Evolutionary conservation across 495 filamentous ascomycete genomes (phyloP).

Genomic region (Penicillium crystallinum): DNA sequence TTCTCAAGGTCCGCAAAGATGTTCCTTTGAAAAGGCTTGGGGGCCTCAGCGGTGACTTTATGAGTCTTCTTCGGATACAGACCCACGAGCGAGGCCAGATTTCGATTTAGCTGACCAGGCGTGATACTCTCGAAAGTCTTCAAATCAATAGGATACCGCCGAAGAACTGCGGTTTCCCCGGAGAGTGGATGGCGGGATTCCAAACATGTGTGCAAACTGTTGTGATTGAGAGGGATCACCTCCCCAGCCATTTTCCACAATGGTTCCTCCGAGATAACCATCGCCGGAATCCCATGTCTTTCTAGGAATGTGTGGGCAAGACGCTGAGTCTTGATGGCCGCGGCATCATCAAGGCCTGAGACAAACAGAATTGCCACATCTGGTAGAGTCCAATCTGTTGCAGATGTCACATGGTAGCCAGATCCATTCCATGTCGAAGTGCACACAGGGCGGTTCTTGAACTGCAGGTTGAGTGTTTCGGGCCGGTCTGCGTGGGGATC

Average conservation of each 20-base stretch:
- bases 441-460: slow-evolving; percentile 52
- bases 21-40: slow-evolving; percentile 7
- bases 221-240: slow-evolving; percentile 43
- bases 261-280: slow-evolving; percentile 62
- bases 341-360: slow-evolving; percentile 48
- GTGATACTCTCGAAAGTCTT: slow-evolving; percentile 68
- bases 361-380: slow-evolving; percentile 68
- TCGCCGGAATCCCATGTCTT: slow-evolving; percentile 58
- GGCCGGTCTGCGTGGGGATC: slow-evolving; percentile 36
- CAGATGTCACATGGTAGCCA: slow-evolving; percentile 41
- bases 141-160: slow-evolving; percentile 66
- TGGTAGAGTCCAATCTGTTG: slow-evolving; percentile 57
- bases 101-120: slow-evolving; percentile 67
- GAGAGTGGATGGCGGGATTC: slow-evolving; percentile 54
- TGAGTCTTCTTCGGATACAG: slow-evolving; percentile 32
- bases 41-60: slow-evolving; percentile 19
- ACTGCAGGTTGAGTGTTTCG: slow-evolving; percentile 48
- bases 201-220: slow-evolving; percentile 62
- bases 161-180: slow-evolving; percentile 46
- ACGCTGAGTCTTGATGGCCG: slow-evolving; percentile 45
- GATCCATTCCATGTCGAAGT: slow-evolving; percentile 44
- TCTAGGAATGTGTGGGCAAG: slow-evolving; percentile 58
- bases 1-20: slow-evolving; percentile 22
- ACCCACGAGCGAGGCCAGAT: slow-evolving; percentile 62
- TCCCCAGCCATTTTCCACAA: slow-evolving; percentile 44